Evolutionary conservation across 176 grass and related monocot genomes (phyloP), one percentile per base, ranked within the genome.

Genomic region (Oryza longistaminata): DNA sequence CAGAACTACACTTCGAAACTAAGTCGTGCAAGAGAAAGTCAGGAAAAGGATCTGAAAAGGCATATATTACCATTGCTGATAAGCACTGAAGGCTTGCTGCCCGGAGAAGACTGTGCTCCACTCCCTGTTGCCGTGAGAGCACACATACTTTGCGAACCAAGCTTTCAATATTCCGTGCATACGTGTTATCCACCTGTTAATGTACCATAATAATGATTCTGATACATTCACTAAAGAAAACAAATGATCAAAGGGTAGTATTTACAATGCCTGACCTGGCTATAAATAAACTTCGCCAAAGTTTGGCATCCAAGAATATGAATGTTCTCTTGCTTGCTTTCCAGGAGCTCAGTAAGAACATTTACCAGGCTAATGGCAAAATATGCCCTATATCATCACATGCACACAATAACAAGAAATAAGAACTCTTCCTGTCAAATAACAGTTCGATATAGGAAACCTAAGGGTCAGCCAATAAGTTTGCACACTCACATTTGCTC

Each of bases 281-380:
- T 94, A 75, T 90, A 96, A 52, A 99, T 94, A 73, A 99, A 99
- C 82, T 82, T 96, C 3, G 86, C 92, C 80, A 99, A 85, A 74
- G 96, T 96, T 92, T 91, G 91, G 85, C 96, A 99, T 29, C 96
- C 96, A 78, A 99, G 88, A 80, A 96, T 92, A 72, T 85, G 92
- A 80, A 99, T 81, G 12, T 92, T 84, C 82, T 91, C 91, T 48
- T 96, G 91, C 86, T 99, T 99, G 90, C 91, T 96, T 85, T 96
- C 91, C 65, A 99, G 81, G 89, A 96, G 93, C 49, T 96, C 96
- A 33, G 84, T 92, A 64, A 93, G 87, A 82, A 99, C 91, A 29
- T 91, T 96, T 69, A 99, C 86, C 77, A 96, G 90, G 86, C 90
- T 96, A 77, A 87, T 91, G 62, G 96, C 96, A 89, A 99, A 99